phyloP scores from a whole-genome alignment of 2,329 filamentous ascomycete genomes.

The Cordyceps tenuipes region DNA sequence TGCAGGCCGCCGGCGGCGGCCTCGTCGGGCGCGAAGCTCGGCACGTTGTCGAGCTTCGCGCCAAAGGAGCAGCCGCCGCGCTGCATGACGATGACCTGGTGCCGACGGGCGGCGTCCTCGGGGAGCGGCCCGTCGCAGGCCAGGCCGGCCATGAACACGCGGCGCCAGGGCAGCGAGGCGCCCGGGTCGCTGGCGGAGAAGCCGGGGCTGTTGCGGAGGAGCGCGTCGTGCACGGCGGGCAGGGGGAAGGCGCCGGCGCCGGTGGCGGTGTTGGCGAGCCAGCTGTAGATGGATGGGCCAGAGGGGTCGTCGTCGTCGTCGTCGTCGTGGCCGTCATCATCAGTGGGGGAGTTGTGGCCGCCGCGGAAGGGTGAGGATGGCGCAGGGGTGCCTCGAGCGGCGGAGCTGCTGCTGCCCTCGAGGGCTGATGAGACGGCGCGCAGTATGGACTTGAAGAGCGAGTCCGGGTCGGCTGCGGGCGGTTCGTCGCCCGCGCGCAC shows the following conservation, averaged over 20 bases:
- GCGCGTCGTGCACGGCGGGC: slow-evolving; percentile 54
- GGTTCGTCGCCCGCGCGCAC: slow-evolving; percentile 11
- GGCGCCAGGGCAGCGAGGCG: slow-evolving; percentile 55
- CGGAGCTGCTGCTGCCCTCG: slow-evolving; percentile 7
- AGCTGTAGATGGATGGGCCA: slow-evolving; percentile 33
- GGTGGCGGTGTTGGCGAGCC: slow-evolving; percentile 44
- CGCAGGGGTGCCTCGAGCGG: not conserved
- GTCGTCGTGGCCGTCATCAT: slow-evolving; percentile 17
- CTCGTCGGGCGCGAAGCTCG: slow-evolving; percentile 48
- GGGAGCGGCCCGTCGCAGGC: slow-evolving; percentile 54
- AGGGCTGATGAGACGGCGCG: slow-evolving; percentile 39
- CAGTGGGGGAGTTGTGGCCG: slow-evolving; percentile 7
- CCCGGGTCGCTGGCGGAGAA: slow-evolving; percentile 30
- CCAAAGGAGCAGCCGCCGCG: slow-evolving; percentile 81
- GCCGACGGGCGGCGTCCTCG: slow-evolving; percentile 39
- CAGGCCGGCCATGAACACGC: slow-evolving; percentile 61
- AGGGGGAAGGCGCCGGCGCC: slow-evolving; percentile 58
- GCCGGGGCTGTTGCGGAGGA: slow-evolving; percentile 32
- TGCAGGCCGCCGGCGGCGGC: slow-evolving; percentile 43
- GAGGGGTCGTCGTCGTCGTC: slow-evolving; percentile 21
- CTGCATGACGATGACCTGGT: slow-evolving; percentile 75
- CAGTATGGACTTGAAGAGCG: slow-evolving; percentile 38
- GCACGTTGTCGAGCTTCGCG: slow-evolving; percentile 77
- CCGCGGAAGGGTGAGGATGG: slow-evolving; percentile 14
- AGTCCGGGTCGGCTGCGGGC: slow-evolving; percentile 16